phyloP scores from a whole-genome alignment of 345 rosid genomes.

The Melastoma malabathricum region DNA sequence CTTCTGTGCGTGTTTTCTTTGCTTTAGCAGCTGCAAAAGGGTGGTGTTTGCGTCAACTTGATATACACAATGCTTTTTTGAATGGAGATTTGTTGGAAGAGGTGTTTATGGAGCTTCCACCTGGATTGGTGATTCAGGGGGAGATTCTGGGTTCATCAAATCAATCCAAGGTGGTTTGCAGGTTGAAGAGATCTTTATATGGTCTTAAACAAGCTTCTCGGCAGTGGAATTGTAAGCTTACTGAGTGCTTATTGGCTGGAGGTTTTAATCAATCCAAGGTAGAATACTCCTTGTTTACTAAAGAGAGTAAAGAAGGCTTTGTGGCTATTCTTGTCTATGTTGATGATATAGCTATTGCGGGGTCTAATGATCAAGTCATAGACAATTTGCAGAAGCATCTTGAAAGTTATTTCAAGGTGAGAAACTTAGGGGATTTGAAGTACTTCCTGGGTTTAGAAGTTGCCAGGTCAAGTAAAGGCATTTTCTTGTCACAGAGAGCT shows the following conservation, averaged over 20 bases:
- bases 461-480: background rate
- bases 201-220: slow-evolving; percentile 7
- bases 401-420: background rate
- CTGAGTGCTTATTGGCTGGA: background rate
- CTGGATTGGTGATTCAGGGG: background rate
- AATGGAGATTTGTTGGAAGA: background rate
- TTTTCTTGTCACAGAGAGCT: background rate
- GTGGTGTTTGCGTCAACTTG: background rate
- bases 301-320: background rate
- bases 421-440: no score
- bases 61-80: background rate
- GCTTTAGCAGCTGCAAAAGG: background rate
- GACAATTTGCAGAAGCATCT: background rate
- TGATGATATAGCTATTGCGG: background rate
- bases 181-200: slow-evolving; percentile 10
- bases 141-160: background rate
- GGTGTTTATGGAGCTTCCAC: background rate
- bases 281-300: background rate
- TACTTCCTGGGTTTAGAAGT: background rate
- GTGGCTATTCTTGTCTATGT: background rate
- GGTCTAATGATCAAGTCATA: background rate
- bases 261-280: background rate
- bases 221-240: slow-evolving; percentile 1
- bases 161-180: background rate
- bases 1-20: background rate